Base-by-base conservation (phyloP, 1,139 yeast species). In the Scheffersomyces parashehatae region DNA sequence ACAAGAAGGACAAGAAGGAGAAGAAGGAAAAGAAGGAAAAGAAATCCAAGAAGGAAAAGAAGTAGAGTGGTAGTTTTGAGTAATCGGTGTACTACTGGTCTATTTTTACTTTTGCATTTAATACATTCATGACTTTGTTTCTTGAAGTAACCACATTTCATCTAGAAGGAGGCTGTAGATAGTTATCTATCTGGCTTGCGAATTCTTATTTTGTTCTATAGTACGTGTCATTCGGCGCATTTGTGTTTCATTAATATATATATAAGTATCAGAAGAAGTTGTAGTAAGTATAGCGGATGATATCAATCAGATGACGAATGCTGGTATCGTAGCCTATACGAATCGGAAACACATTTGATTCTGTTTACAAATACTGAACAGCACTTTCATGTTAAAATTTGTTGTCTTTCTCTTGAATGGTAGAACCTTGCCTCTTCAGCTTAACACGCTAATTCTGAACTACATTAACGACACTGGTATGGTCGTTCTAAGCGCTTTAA, bases 21-120 rank as follows among this genome's bases (percentile, higher is more conserved):
- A 43, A 59, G 56, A 39, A 59, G 62, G 52, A 53, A 59, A 44
- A 59, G 60, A 41, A 53, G 53, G 54, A 52, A 54, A 53, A 56
- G 55, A 10, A 66, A 67, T 61, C 74, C 75, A 49, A 75, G 79
- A 56, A 72, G 77, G 70, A 73, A 37, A 68, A 70, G 48, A 71
- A 72, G 54, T 68, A 67, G 49, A 15, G 44, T 20, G 26, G 26
- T 20, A 20, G 26, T 20, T 20, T 20, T 20, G 26, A 20, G 26
- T 20, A 20, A 20, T 20, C 26, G 26, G 26, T 20, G 7, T 20
- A 20, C 26, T 20, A 20, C 26, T 20, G 26, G 26, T 20, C 26
- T 20, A 20, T 20, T 20, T 31, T 31, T 31, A 31, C 35, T 31
- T 31, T 31, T 31, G 35, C 35, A 31, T 31, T 31, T 31, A 31